Evolutionary conservation across 2,329 filamentous ascomycete species (phyloP).

Genomic region (Pyrenochaeta sp.): DNA sequence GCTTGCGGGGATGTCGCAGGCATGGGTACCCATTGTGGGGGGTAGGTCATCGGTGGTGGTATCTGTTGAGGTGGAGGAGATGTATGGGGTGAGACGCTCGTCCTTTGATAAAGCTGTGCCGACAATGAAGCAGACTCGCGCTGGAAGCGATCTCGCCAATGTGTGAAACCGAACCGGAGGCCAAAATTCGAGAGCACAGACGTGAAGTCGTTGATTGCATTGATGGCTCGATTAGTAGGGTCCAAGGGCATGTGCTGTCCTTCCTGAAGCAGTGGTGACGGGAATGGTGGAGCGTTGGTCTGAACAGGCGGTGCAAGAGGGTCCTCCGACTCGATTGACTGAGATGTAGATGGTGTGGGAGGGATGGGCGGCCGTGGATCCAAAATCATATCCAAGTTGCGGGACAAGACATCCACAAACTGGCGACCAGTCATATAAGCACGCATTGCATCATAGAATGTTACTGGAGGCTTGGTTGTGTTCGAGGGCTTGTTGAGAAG

Average conservation of each 20-base stretch:
- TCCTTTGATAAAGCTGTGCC: conserved; percentile 52
- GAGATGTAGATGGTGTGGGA: conserved; percentile 42
- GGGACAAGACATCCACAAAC: conserved; percentile 64
- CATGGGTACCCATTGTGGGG: conserved; percentile 39
- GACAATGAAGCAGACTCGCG: conserved; percentile 53
- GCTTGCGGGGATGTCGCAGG: conserved; percentile 32
- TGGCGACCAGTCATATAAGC: conserved; percentile 74
- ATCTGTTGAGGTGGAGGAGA: conserved; percentile 31
- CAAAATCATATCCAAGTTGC: conserved; percentile 59
- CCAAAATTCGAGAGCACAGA: conserved; percentile 57
- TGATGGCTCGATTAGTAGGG: conserved; percentile 52
- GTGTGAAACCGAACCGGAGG: conserved; percentile 58
- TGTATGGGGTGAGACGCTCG: conserved; percentile 31
- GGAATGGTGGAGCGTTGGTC: conserved; percentile 43
- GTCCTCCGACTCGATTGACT: conserved; percentile 43
- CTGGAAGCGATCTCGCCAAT: conserved; percentile 60
- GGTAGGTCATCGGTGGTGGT: conserved; percentile 20
- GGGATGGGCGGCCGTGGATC: conserved; percentile 53
- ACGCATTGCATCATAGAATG: conserved; percentile 86
- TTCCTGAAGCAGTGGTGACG: conserved; percentile 35
- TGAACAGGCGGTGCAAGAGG: conserved; percentile 45
- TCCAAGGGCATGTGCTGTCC: conserved; percentile 37
- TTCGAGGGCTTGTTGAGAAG: conserved; percentile 64
- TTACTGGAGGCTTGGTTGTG: conserved; percentile 73
- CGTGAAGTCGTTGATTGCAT: conserved; percentile 58